Evolutionary conservation across 2,329 filamentous ascomycete species (phyloP).

Genomic region (Coniella vitis): DNA sequence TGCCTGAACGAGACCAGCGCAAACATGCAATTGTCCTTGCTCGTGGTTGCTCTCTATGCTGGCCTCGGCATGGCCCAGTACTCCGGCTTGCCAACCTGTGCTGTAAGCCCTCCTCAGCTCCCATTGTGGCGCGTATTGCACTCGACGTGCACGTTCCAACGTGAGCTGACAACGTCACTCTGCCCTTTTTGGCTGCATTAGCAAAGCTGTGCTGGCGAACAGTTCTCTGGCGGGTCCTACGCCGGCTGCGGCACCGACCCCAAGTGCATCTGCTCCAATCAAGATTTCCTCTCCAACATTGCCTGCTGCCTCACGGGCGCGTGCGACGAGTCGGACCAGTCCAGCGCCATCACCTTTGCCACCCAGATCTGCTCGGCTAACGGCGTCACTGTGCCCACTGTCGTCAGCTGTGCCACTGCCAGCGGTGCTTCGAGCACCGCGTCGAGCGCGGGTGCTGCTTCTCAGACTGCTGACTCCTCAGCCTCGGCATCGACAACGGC

Average conservation of each 20-base stretch:
- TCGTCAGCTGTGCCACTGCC: slow-evolving; percentile 23
- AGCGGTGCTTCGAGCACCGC: not conserved
- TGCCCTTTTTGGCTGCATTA: slow-evolving; percentile 11
- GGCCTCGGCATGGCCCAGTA: slow-evolving; percentile 47
- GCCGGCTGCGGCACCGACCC: slow-evolving; percentile 28
- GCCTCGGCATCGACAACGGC: slow-evolving; percentile 9
- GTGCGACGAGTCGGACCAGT: slow-evolving; percentile 25
- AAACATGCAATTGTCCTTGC: slow-evolving; percentile 39
- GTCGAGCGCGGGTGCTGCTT: slow-evolving; percentile 1
- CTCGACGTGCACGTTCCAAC: not conserved
- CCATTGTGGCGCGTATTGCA: not conserved
- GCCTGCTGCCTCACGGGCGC: slow-evolving; percentile 28
- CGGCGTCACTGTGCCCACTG: slow-evolving; percentile 28
- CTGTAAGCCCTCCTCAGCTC: slow-evolving; percentile 39
- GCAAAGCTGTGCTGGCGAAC: slow-evolving; percentile 24
- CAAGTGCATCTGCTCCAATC: slow-evolving; percentile 36
- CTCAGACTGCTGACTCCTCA: slow-evolving; percentile 12
- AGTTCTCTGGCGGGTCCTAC: slow-evolving; percentile 25
- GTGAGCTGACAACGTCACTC: no score
- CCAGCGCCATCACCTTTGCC: slow-evolving; percentile 25
- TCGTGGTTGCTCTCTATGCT: slow-evolving; percentile 45
- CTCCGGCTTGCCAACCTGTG: slow-evolving; percentile 42
- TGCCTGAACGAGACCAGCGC: slow-evolving; percentile 13
- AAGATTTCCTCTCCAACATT: slow-evolving; percentile 33
- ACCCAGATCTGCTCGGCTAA: slow-evolving; percentile 25